Conservation (phyloP, 1,139 yeast species). For the Taphrina betulina region DNA sequence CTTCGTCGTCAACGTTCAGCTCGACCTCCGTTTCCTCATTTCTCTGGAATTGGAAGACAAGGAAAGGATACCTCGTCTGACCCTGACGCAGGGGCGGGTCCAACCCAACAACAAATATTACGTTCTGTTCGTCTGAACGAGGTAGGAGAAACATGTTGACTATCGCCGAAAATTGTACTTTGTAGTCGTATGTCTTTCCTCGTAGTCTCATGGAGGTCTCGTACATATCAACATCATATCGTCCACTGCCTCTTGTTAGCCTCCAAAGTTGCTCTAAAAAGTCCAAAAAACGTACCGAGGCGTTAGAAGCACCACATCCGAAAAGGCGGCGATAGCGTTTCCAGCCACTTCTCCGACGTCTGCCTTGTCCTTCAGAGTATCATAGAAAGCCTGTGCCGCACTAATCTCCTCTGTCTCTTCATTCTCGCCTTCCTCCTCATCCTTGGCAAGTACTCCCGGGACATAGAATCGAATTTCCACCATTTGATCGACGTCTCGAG, state of each 20-base stretch:
- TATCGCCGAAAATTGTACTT: constrained; percentile 84
- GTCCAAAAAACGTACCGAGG: constrained; percentile 55
- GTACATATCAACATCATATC: constrained; percentile 95
- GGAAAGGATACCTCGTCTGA: constrained; percentile 90
- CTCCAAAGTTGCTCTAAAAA: no score
- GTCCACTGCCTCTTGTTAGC: no score
- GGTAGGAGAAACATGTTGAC: constrained; percentile 90
- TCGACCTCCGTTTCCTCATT: constrained; percentile 93
- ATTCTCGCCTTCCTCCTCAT: constrained; percentile 46
- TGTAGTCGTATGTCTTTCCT: constrained; percentile 97
- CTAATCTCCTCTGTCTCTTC: constrained; percentile 39
- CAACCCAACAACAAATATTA: constrained; percentile 79
- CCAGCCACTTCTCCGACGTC: constrained; percentile 95
- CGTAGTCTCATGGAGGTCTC: constrained; percentile 82
- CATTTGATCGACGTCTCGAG: constrained; percentile 60
- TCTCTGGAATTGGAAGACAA: constrained; percentile 81
- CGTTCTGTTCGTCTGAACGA: constrained; percentile 90
- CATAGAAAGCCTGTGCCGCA: constrained; percentile 43
- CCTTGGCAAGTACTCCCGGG: constrained; percentile 66
- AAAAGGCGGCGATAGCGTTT: constrained; percentile 92
- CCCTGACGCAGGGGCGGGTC: constrained; percentile 96
- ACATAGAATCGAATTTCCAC: constrained; percentile 92
- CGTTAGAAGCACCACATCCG: constrained; percentile 86
- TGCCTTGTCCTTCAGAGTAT: constrained; percentile 89
- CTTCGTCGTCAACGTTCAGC: constrained; percentile 73